These are phyloP conservation scores for Termitomyces sp. DNA, from an alignment of 768 basidiomycete genomes.

Conservation along the genomic window DNA sequence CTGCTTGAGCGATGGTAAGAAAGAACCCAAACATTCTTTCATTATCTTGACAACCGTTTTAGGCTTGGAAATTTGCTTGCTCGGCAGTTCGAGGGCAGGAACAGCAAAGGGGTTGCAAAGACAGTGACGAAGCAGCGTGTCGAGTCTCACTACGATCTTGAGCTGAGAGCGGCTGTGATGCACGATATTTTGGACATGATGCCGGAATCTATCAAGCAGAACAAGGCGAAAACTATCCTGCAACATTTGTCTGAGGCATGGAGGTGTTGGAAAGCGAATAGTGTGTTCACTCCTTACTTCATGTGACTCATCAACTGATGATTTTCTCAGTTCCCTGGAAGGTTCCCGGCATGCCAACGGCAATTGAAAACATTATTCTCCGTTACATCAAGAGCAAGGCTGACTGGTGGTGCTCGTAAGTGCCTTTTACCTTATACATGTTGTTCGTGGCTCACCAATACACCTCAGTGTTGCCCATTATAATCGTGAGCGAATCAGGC, in stretches of 20 bases:
- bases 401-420: slow-evolving; percentile 96
- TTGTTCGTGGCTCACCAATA: not conserved
- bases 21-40: not conserved
- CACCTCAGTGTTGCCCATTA: slow-evolving; percentile 81
- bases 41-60: not conserved
- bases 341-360: slow-evolving; percentile 98
- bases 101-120: slow-evolving; percentile 94
- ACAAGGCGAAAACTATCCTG: slow-evolving; percentile 99
- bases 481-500: slow-evolving; percentile 94
- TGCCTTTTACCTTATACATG: slow-evolving; percentile 5
- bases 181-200: slow-evolving; percentile 99
- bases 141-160: slow-evolving; percentile 97
- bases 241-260: slow-evolving; percentile 98
- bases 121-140: slow-evolving; percentile 99
- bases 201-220: slow-evolving; percentile 99
- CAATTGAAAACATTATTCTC: slow-evolving; percentile 98
- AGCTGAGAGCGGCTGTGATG: slow-evolving; percentile 97
- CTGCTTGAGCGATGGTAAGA: slow-evolving; percentile 88
- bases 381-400: slow-evolving; percentile 99
- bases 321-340: slow-evolving; percentile 82
- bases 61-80: slow-evolving; percentile 95
- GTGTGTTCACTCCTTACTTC: slow-evolving; percentile 27
- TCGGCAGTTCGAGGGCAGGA: slow-evolving; percentile 97
- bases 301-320: slow-evolving; percentile 1
- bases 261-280: slow-evolving; percentile 96